Evolutionary conservation across 169 alveolate genomes (phyloP), one percentile per base, ranked within the genome.

Genomic region (Babesia gibsoni): DNA sequence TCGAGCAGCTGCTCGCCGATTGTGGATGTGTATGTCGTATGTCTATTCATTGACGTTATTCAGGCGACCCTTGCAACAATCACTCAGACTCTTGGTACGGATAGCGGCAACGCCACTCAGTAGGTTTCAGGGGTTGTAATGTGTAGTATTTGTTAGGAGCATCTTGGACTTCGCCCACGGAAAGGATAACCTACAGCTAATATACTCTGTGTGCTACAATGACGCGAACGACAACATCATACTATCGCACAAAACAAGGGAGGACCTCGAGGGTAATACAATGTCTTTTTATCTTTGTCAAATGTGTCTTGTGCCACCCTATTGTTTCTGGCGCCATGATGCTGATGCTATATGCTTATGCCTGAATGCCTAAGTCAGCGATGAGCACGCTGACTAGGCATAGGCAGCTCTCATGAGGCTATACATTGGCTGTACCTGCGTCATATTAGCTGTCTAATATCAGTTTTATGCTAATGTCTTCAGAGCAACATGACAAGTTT

Each of bases 171-270:
- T 64, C 49, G 84, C 68, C 43, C 27, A 36, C 10, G 32, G 45
- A 20, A 75, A 66, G 46, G 50, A 20, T 7, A 64, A 46, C 42
- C 25, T 59, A 7, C 33, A 41, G 2, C 10, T 66, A 22, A 33
- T 75, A 10, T 75, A 75, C 43, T 43, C 64, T 14, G 84, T 75
- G 25, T 58, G 59, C 61, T 64, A 75, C 65, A 27, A n/a, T 29
- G 64, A 43, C 42, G 79, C 52, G 35, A 52, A 46, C 35, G 25
- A 45, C 33, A 39, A 54, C 39, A 9, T 43, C 52, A 61, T 30
- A 3, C 36, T 65, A 41, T 64, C 69, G 64, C 64, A 42, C 59
- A 58, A 37, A 14, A 30, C 79, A 1, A 25, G 32, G 18, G 59
- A 54, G 29, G 79, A 64, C 1, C 9, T 75, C 20, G 52, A 63